Percentiles rank a stretch among this genome's conserved stretches.
These are phyloP conservation scores for Fusarium bactridioides DNA, from an alignment of 2,329 filamentous ascomycete genomes.

Conservation along the genomic window DNA sequence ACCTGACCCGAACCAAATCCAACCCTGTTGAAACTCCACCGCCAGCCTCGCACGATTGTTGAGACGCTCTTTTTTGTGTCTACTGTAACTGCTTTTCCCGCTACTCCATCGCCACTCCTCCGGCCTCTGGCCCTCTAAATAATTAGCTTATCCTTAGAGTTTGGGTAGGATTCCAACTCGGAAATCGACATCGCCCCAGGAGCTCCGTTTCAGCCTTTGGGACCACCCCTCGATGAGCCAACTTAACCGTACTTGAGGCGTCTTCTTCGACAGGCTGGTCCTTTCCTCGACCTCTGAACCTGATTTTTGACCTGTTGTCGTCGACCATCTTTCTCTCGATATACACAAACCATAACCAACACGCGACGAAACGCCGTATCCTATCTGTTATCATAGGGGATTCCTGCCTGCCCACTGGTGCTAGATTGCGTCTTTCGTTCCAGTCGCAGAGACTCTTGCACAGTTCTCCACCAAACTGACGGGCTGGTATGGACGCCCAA, in stretches of 20 bases:
- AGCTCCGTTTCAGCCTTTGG: constrained; percentile 36
- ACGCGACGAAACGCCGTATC: constrained; percentile 25
- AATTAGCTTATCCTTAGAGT: constrained; percentile 28
- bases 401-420: constrained; percentile 21
- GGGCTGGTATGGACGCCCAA: constrained; percentile 43
- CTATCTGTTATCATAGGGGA: constrained; percentile 30
- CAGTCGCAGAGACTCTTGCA: constrained; percentile 32
- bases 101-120: not conserved
- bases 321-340: constrained; percentile 10
- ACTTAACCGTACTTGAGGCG: constrained; percentile 21
- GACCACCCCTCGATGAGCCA: constrained; percentile 35
- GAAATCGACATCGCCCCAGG: constrained; percentile 24
- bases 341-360: constrained; percentile 5
- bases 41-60: constrained; percentile 30
- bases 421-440: constrained; percentile 44
- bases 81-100: constrained; percentile 2
- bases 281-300: constrained; percentile 14
- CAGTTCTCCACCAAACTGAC: constrained; percentile 23
- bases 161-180: constrained; percentile 29
- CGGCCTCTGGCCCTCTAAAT: constrained; percentile 1
- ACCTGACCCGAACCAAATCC: constrained; percentile 8
- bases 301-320: not conserved
- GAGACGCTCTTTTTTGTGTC: constrained; percentile 20
- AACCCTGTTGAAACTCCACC: constrained; percentile 32
- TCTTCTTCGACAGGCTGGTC: constrained; percentile 25